Evolutionary conservation across 495 filamentous ascomycete genomes (phyloP).

Genomic region (Tuber umbilicatum): DNA sequence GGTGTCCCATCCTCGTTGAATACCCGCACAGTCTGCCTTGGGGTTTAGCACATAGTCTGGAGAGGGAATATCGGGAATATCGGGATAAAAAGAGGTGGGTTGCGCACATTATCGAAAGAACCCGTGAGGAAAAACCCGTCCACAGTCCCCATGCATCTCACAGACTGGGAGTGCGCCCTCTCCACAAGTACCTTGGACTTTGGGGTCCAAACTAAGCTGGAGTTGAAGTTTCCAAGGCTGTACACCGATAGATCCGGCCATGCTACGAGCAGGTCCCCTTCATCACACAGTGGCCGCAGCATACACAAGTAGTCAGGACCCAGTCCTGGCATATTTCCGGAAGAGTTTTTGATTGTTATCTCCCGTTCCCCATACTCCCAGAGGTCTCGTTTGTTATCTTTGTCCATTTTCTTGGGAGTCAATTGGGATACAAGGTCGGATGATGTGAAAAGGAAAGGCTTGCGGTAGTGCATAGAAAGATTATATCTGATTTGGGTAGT

Average conservation of each 20-base stretch:
- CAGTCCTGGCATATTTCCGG: conserved; percentile 11
- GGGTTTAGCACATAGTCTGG: conserved; percentile 5
- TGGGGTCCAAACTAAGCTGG: conserved; percentile 29
- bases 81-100: background rate
- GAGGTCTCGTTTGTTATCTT: conserved; percentile 29
- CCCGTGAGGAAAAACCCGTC: conserved; percentile 34
- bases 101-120: conserved; percentile 32
- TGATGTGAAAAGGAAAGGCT: conserved; percentile 34
- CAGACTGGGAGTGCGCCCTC: conserved; percentile 20
- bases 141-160: conserved; percentile 28
- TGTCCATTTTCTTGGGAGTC: conserved; percentile 29
- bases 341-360: conserved; percentile 33
- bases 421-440: conserved; percentile 33
- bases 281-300: conserved; percentile 22
- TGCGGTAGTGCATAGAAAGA: conserved; percentile 35
- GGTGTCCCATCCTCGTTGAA: conserved; percentile 28
- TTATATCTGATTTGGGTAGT: conserved; percentile 1
- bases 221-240: conserved; percentile 32
- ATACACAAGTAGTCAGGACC: conserved; percentile 27
- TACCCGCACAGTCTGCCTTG: conserved; percentile 22
- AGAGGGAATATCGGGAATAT: background rate
- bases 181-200: conserved; percentile 28
- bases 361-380: conserved; percentile 34
- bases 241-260: conserved; percentile 33
- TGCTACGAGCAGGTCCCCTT: conserved; percentile 33